phyloP scores from a whole-genome alignment of 805 yeast genomes.

The Diddensiella caesifluorescens region DNA sequence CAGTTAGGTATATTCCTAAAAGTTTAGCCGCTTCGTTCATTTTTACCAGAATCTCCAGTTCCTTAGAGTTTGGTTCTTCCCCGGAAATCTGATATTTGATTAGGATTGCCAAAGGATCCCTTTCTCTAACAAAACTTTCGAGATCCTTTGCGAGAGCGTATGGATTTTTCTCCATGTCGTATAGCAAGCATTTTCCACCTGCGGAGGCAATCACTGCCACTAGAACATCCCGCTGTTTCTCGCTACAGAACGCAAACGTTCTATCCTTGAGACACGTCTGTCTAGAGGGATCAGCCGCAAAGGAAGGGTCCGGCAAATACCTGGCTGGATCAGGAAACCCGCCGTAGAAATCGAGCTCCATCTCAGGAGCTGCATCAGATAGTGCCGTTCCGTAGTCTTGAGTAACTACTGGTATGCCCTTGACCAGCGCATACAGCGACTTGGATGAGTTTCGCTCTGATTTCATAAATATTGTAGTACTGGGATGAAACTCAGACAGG shows the following conservation, averaged over 20 bases:
- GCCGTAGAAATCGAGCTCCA: conserved; percentile 21
- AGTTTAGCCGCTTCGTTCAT: conserved; percentile 22
- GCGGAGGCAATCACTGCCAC: conserved; percentile 26
- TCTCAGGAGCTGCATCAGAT: conserved; percentile 10
- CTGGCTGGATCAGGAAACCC: conserved; percentile 26
- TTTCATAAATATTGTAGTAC: conserved; percentile 29
- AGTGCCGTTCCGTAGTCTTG: conserved; percentile 25
- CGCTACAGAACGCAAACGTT: conserved; percentile 27
- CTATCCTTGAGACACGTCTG: conserved; percentile 22
- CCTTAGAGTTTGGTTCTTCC: conserved; percentile 6
- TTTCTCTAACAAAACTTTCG: not conserved
- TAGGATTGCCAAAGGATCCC: not conserved
- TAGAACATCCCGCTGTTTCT: conserved; percentile 23
- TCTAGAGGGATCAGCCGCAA: conserved; percentile 25
- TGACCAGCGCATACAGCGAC: conserved; percentile 32
- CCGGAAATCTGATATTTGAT: conserved; percentile 19
- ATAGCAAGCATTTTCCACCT: conserved; percentile 20
- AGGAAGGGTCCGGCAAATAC: conserved; percentile 25
- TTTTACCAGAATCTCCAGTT: conserved; percentile 10
- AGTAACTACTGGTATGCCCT: conserved; percentile 30
- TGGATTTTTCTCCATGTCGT: conserved; percentile 1
- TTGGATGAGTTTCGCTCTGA: conserved; percentile 27
- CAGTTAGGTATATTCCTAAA: conserved; percentile 22
- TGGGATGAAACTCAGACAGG: conserved; percentile 18
- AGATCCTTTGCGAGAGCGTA: conserved; percentile 1